These are phyloP conservation scores for Scheffersomyces spartinae DNA, from an alignment of 805 yeast species.

Conservation along the genomic window DNA sequence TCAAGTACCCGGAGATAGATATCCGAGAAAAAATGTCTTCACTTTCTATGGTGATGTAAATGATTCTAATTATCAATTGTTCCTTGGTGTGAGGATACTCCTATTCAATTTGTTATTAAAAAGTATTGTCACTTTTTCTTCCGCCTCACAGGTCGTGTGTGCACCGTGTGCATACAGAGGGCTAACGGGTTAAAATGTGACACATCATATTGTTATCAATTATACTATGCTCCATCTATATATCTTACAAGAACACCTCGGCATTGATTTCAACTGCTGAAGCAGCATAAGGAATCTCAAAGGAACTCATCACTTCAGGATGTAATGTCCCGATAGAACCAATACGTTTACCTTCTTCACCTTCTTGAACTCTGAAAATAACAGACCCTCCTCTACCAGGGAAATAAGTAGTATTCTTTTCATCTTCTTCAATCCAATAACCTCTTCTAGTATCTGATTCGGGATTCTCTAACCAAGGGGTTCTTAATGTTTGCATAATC, in stretches of 20 bases:
- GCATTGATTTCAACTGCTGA: conserved; percentile 84
- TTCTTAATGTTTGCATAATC: conserved; percentile 91
- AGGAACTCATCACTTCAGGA: conserved; percentile 79
- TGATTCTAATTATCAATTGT: too few relatives aligned
- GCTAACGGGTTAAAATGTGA: too few relatives aligned
- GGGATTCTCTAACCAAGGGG: conserved; percentile 63
- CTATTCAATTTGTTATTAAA: too few relatives aligned
- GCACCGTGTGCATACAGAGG: too few relatives aligned
- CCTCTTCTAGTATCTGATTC: conserved; percentile 50
- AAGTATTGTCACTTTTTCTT: too few relatives aligned
- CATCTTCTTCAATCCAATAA: conserved; percentile 73
- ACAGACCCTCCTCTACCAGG: conserved; percentile 96
- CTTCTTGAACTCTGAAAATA: conserved; percentile 55
- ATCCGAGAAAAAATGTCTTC: too few relatives aligned
- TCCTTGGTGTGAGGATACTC: too few relatives aligned
- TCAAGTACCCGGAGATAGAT: too few relatives aligned
- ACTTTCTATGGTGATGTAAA: too few relatives aligned
- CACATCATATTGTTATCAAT: too few relatives aligned
- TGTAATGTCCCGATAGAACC: conserved; percentile 93
- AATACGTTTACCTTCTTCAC: conserved; percentile 43
- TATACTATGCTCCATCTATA: too few relatives aligned
- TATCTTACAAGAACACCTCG: conserved; percentile 61
- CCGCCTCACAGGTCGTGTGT: too few relatives aligned
- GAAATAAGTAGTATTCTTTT: conserved; percentile 64
- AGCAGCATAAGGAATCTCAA: conserved; percentile 89